Evolutionary conservation across 2,329 filamentous ascomycete species (phyloP).

Genomic region (Sphaerulina populicola): DNA sequence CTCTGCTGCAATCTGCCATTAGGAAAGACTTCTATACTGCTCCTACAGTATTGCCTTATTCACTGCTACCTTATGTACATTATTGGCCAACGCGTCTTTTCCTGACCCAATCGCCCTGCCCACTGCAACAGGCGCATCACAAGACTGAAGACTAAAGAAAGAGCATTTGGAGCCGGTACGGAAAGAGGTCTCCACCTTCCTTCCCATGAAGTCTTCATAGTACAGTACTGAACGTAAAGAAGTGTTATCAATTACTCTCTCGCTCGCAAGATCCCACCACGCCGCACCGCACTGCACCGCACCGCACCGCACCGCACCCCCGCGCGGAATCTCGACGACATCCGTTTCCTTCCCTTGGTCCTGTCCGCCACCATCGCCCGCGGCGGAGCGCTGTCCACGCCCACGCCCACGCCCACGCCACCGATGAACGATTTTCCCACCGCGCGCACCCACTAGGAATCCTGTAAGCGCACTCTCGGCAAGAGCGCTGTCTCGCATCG

Average conservation of each 20-base stretch:
- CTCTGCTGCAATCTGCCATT: neutral
- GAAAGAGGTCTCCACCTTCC: neutral
- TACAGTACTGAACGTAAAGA: neutral
- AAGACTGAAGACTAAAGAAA: neutral
- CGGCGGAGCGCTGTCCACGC: neutral
- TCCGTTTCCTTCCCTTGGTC: too few relatives aligned
- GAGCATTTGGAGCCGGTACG: neutral
- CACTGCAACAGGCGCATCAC: neutral
- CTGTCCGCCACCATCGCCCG: neutral
- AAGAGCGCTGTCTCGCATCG: neutral
- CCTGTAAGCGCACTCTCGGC: neutral
- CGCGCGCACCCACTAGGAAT: conserved; percentile 5
- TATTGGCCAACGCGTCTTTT: neutral
- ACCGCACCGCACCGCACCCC: too few relatives aligned
- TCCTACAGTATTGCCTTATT: neutral
- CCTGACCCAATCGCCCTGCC: neutral
- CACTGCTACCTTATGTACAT: neutral
- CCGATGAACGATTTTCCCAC: conserved; percentile 3
- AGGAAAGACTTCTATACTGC: neutral
- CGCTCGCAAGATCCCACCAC: too few relatives aligned
- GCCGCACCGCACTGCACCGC: too few relatives aligned
- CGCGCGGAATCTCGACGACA: neutral
- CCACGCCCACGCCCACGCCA: neutral
- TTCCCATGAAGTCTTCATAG: neutral
- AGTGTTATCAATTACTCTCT: neutral